These are phyloP conservation scores for Ganoderma leucocontextum DNA, from an alignment of 1,284 basidiomycete species.

Conservation along the genomic window DNA sequence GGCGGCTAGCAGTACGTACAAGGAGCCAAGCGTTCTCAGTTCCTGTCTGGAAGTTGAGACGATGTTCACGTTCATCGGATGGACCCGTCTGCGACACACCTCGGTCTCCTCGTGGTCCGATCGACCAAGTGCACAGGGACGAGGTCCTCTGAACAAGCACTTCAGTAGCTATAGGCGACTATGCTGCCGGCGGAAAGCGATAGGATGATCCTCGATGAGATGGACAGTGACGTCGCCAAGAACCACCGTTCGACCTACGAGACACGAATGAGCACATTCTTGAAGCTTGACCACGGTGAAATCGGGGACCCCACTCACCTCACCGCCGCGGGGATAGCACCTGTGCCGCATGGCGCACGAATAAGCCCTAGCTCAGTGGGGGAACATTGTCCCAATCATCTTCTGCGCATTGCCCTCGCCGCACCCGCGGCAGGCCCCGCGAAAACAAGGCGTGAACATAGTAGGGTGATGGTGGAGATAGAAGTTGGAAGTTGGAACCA, in stretches of 20 bases:
- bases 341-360: not conserved
- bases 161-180: not conserved
- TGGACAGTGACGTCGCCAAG: too few relatives aligned
- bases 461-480: not conserved
- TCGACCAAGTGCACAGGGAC: not conserved
- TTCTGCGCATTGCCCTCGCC: not conserved
- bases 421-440: not conserved
- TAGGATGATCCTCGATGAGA: not conserved
- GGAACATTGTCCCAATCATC: not conserved
- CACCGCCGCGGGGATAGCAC: not conserved
- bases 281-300: not conserved
- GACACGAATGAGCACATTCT: not conserved
- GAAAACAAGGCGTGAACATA: not conserved
- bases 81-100: not conserved
- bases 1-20: too few relatives aligned
- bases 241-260: too few relatives aligned
- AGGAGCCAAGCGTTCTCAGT: not conserved
- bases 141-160: not conserved
- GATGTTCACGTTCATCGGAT: not conserved
- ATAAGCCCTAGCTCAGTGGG: not conserved
- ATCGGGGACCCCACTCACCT: not conserved
- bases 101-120: not conserved
- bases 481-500: not conserved
- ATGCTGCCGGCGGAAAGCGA: not conserved
- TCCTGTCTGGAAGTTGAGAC: not conserved